These are phyloP conservation scores for Colletotrichum simmondsii DNA, from an alignment of 2,329 filamentous ascomycete species.

Conservation along the genomic window DNA sequence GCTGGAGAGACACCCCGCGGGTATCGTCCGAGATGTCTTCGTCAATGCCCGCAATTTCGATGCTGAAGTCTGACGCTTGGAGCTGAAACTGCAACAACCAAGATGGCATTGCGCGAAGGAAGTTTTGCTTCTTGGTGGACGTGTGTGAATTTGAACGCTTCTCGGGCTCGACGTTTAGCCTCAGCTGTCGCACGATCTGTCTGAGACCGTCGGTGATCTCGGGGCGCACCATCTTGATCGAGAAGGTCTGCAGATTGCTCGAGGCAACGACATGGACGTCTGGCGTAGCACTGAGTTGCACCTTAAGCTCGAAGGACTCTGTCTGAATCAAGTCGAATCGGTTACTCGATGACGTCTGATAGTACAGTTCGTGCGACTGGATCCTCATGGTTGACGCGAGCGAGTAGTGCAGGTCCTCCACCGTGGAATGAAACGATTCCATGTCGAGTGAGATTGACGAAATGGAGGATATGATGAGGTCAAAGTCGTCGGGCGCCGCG, in stretches of 20 bases:
- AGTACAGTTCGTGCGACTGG: constrained; percentile 90
- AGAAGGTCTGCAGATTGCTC: constrained; percentile 86
- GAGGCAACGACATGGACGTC: constrained; percentile 85
- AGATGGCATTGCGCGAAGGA: constrained; percentile 80
- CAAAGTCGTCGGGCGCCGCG: constrained; percentile 82
- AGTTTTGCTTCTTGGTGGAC: constrained; percentile 64
- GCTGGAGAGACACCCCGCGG: constrained; percentile 84
- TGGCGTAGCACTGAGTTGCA: constrained; percentile 85
- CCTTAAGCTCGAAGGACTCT: constrained; percentile 87
- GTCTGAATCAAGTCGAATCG: constrained; percentile 89
- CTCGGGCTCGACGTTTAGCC: constrained; percentile 74
- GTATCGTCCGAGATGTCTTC: constrained; percentile 83
- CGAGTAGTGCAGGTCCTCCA: constrained; percentile 88
- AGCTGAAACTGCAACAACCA: constrained; percentile 90
- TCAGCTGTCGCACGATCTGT: constrained; percentile 88
- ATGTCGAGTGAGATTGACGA: constrained; percentile 93
- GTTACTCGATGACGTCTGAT: constrained; percentile 85
- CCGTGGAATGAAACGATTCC: constrained; percentile 92
- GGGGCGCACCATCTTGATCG: constrained; percentile 87
- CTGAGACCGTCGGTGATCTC: constrained; percentile 94
- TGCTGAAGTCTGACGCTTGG: constrained; percentile 87
- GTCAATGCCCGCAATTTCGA: constrained; percentile 92
- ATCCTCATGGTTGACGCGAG: constrained; percentile 84
- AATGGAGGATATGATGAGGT: constrained; percentile 93
- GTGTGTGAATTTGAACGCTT: constrained; percentile 62